A percentile compares a stretch with the other conserved stretches of the same genome.
phyloP scores from a whole-genome alignment of 2,329 filamentous ascomycete species.

The Albophoma yamanashiensis region DNA sequence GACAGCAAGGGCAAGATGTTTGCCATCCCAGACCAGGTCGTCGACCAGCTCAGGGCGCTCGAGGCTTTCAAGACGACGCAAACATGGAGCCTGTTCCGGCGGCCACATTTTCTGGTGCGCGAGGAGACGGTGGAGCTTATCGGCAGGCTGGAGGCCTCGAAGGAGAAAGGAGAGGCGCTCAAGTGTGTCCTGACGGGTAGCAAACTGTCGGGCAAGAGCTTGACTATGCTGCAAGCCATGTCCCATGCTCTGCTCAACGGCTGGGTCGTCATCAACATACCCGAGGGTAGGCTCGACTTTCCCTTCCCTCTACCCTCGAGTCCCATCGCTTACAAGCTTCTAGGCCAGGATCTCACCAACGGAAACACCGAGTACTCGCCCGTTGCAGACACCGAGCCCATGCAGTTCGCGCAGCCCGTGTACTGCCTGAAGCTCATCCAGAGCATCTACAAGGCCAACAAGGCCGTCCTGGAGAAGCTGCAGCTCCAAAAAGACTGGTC shows the following conservation, averaged over 20 bases:
- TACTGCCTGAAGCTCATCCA: constrained; percentile 68
- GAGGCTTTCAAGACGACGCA: constrained; percentile 89
- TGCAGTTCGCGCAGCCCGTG: constrained; percentile 65
- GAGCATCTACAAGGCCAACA: constrained; percentile 64
- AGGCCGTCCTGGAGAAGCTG: constrained; percentile 44
- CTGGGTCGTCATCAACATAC: constrained; percentile 83
- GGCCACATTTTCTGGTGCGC: constrained; percentile 69
- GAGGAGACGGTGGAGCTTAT: constrained; percentile 66
- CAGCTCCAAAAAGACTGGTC: constrained; percentile 34
- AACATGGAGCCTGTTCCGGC: constrained; percentile 76
- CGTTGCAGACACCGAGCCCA: constrained; percentile 45
- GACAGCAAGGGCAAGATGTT: constrained; percentile 56
- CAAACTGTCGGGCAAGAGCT: constrained; percentile 74
- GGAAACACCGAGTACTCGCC: constrained; percentile 73
- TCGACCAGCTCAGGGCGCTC: constrained; percentile 72
- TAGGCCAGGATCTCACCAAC: constrained; percentile 68
- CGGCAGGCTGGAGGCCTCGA: constrained; percentile 48
- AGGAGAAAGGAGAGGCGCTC: constrained; percentile 39
- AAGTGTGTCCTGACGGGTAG: constrained; percentile 63
- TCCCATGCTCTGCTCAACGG: constrained; percentile 69
- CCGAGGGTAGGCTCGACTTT: constrained; percentile 56
- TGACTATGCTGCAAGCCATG: constrained; percentile 75
- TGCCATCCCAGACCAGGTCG: constrained; percentile 53
- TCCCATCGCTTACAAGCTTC: not conserved
- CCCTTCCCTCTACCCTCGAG: not conserved